Evolutionary conservation across 352 stramenopile genomes (phyloP), one percentile per base, ranked within the genome.

Genomic region (Globisporangium yorkense): DNA sequence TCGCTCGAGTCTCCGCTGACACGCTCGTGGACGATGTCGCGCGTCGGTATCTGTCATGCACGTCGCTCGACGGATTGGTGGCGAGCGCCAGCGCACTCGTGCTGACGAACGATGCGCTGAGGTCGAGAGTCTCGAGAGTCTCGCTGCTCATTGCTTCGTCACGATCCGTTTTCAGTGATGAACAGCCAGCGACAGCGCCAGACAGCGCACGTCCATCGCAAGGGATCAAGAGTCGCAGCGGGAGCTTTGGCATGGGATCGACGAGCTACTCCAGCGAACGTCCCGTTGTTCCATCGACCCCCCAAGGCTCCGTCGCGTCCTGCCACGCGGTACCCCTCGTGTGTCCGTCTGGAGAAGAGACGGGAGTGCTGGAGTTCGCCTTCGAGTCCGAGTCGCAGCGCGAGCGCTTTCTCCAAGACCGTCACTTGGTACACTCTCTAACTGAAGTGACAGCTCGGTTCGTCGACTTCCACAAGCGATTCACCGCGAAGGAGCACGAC

Each of bases 321-420:
- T 57, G 43, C 59, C 51, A 57, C 20, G 39, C 29, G 18, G 29
- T 52, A 18, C 59, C 54, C 10, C 47, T 61, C 8, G 48, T 21
- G 35, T 33, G 12, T 13, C 43, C 56, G 27, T n/a, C 18, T 6
- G 52, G 24, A 6, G 24, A 35, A 2, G 20, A 57, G 20, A 41
- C 41, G 4, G 59, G 52, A 27, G 41, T 66, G 9, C 27, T 66
- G 18, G 47, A 66, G 47, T 56, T 66, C 46, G 59, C 46, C 6
- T 66, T 66, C 13, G 59, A 33, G 31, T 54, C 47, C 37, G 46
- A 66, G 29, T 20, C 31, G 12, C 53, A 61, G 33, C 47, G 40
- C 16, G 39, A 61, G 13, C 50, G 41, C 20, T 61, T 66, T 35
- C 13, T 54, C 24, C 24, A 20, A 5, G 49, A 66, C 29, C 33